phyloP scores from a whole-genome alignment of 2,329 filamentous ascomycete genomes.

The Rhinocladiella mackenziei region DNA sequence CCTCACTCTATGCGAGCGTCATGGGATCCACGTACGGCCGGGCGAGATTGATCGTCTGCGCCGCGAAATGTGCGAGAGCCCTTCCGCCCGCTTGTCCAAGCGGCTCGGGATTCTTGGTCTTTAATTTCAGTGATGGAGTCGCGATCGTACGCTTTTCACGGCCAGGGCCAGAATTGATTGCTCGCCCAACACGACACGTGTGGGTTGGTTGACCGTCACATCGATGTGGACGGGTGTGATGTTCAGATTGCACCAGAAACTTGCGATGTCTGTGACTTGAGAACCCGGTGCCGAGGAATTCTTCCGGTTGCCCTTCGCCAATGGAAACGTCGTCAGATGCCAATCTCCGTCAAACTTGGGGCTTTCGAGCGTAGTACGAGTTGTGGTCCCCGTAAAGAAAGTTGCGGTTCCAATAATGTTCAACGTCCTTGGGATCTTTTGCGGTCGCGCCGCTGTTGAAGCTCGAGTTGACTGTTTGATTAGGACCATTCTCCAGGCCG shows the following conservation, averaged over 20 bases:
- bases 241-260: conserved; percentile 2
- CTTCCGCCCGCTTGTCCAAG: background rate
- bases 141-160: conserved; percentile 1
- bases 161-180: background rate
- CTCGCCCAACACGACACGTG: background rate
- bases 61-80: background rate
- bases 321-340: conserved; percentile 1
- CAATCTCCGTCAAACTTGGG: background rate
- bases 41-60: background rate
- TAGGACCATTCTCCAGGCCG: background rate
- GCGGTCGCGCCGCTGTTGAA: background rate
- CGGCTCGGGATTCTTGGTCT: background rate
- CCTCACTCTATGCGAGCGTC: background rate
- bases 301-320: background rate
- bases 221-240: background rate
- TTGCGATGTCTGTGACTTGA: background rate
- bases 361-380: conserved; percentile 1
- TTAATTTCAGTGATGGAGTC: background rate
- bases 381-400: background rate
- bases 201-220: background rate
- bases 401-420: background rate
- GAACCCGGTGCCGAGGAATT: conserved; percentile 1
- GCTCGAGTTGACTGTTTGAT: background rate
- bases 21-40: background rate
- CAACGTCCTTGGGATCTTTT: background rate